These are phyloP conservation scores for Blastomyces silverae DNA, from an alignment of 2,329 filamentous ascomycete genomes.

Conservation along the genomic window DNA sequence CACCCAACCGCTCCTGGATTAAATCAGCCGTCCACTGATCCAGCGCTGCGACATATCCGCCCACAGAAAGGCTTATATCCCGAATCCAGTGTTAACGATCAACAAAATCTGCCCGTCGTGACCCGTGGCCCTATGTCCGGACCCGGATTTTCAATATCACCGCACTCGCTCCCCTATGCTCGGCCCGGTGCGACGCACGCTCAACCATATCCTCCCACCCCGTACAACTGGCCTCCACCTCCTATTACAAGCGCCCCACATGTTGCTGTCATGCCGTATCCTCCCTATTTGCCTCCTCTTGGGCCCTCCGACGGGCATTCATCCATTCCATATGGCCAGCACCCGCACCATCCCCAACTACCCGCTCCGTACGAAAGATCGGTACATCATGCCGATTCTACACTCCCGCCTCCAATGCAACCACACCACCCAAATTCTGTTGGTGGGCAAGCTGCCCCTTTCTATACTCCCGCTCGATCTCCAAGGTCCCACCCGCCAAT, in stretches of 20 bases:
- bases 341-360: slow-evolving; percentile 27
- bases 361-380: slow-evolving; percentile 33
- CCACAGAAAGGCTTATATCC: slow-evolving; percentile 95
- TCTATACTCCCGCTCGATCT: slow-evolving; percentile 28
- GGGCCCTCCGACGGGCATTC: slow-evolving; percentile 28
- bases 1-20: slow-evolving; percentile 66
- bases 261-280: slow-evolving; percentile 32
- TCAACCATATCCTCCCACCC: slow-evolving; percentile 34
- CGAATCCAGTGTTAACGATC: slow-evolving; percentile 85
- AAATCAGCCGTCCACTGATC: slow-evolving; percentile 74
- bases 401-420: slow-evolving; percentile 26
- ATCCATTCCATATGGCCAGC: slow-evolving; percentile 30
- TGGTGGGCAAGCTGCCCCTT: slow-evolving; percentile 23
- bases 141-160: slow-evolving; percentile 47
- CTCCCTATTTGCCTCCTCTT: slow-evolving; percentile 36
- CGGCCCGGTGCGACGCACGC: slow-evolving; percentile 37
- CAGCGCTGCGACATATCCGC: slow-evolving; percentile 69
- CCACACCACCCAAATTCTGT: slow-evolving; percentile 21
- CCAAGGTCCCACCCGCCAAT: slow-evolving; percentile 22
- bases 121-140: slow-evolving; percentile 64
- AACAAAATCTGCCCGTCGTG: slow-evolving; percentile 70
- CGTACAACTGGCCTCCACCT: slow-evolving; percentile 43
- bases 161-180: slow-evolving; percentile 51
- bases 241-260: slow-evolving; percentile 39
- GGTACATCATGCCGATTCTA: slow-evolving; percentile 29